Conservation (phyloP, 139 green algal species). For the Limnomonas spitsbergensis region DNA sequence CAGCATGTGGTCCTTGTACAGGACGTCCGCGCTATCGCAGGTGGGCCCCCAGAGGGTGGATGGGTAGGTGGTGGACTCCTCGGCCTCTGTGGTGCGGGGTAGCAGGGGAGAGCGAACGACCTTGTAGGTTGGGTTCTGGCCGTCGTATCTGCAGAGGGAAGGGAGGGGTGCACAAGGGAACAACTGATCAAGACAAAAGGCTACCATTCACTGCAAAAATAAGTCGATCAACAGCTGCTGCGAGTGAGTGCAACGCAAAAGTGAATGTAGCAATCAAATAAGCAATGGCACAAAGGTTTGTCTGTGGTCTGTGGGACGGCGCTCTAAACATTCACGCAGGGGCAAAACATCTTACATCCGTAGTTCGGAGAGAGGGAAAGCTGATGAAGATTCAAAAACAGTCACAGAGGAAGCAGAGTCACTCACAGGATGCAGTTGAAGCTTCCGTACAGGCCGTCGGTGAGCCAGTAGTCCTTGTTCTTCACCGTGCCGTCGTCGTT, state of each 20-base stretch:
- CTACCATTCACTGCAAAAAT: too few species aligned
- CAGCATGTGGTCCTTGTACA: slow-evolving; percentile 72
- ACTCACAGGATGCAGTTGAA: slow-evolving; percentile 91
- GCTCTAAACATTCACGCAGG: too few species aligned
- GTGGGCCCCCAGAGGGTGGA: slow-evolving; percentile 87
- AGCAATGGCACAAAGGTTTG: too few species aligned
- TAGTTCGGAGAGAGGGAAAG: not conserved
- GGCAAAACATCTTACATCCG: too few species aligned
- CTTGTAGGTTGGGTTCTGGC: slow-evolving; percentile 44
- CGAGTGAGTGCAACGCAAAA: too few species aligned
- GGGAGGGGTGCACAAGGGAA: too few species aligned
- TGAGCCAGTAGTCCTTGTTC: slow-evolving; percentile 88
- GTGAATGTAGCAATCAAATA: too few species aligned
- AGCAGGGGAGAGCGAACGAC: slow-evolving; percentile 51
- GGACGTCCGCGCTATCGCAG: slow-evolving; percentile 81
- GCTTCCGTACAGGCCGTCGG: slow-evolving; percentile 93
- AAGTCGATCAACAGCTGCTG: too few species aligned
- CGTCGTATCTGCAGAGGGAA: slow-evolving; percentile 37
- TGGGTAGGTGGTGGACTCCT: slow-evolving; percentile 24
- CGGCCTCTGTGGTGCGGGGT: slow-evolving; percentile 12
- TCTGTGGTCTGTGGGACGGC: too few species aligned
- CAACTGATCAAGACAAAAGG: too few species aligned
- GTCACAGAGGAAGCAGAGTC: not conserved
- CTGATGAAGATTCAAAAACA: not conserved
- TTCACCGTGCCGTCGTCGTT: slow-evolving; percentile 16